Evolutionary conservation across 305 asterid genomes (phyloP).

Genomic region (Fraxinus xanthoxyloides): DNA sequence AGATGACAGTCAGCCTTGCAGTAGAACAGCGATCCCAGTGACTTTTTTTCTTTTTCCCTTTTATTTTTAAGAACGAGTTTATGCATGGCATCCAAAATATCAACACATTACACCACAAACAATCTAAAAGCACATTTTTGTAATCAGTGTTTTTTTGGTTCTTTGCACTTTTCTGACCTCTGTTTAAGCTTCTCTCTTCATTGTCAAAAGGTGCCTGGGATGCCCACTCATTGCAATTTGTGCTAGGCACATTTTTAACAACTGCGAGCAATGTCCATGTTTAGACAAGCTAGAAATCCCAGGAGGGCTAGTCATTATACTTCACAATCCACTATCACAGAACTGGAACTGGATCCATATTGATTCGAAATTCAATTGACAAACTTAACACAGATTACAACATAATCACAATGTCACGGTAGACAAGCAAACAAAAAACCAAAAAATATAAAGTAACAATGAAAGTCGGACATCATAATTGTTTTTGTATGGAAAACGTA

Average conservation of each 20-base stretch:
- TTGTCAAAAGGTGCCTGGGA: neutral
- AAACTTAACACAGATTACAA: neutral
- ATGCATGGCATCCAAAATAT: neutral
- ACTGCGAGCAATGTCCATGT: neutral
- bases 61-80: neutral
- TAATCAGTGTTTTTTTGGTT: neutral
- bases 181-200: neutral
- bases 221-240: neutral
- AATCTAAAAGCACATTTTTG: neutral
- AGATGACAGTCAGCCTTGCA: slow-evolving; percentile 15
- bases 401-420: slow-evolving; percentile 14
- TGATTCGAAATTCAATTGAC: neutral
- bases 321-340: neutral
- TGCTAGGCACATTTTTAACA: neutral
- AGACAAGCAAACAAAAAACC: neutral
- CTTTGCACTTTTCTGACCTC: neutral
- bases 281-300: neutral
- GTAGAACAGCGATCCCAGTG: neutral
- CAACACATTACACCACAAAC: neutral
- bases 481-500: neutral
- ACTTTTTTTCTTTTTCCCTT: neutral
- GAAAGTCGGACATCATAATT: neutral
- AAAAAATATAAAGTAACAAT: slow-evolving; percentile 1
- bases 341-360: neutral
- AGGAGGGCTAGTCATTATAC: neutral